Percentiles rank a stretch among this genome's conserved stretches.
Evolutionary conservation across 2,329 filamentous ascomycete genomes (phyloP).

Genomic region (Atkinsonella hypoxylon): DNA sequence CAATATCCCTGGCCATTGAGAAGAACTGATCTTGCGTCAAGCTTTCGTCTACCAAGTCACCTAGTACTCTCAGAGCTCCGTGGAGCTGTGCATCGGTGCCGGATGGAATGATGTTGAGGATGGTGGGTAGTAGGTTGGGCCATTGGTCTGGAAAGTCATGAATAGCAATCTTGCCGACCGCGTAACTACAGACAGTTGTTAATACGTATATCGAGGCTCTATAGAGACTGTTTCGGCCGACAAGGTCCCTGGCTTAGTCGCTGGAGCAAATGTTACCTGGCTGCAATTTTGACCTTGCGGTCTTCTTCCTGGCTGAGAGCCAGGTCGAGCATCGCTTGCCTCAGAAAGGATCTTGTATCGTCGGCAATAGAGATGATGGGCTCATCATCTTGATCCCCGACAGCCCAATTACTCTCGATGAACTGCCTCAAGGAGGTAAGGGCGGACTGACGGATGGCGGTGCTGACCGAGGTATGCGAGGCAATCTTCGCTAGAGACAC

Average conservation of each 20-base stretch:
- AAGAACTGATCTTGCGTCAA: conserved; percentile 95
- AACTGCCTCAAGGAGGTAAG: conserved; percentile 71
- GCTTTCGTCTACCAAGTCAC: conserved; percentile 84
- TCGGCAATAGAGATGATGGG: conserved; percentile 57
- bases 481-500: conserved; percentile 71
- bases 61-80: conserved; percentile 76
- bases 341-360: conserved; percentile 59
- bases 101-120: conserved; percentile 65
- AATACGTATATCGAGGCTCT: background rate
- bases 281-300: conserved; percentile 77
- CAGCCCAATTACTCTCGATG: conserved; percentile 74
- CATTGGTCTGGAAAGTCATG: conserved; percentile 91
- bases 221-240: background rate
- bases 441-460: conserved; percentile 71
- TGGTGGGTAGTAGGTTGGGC: conserved; percentile 73
- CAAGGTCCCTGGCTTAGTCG: background rate
- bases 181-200: conserved; percentile 33
- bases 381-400: conserved; percentile 55
- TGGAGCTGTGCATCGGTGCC: conserved; percentile 74
- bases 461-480: conserved; percentile 58
- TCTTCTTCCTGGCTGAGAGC: conserved; percentile 63
- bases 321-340: conserved; percentile 63
- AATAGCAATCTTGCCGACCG: conserved; percentile 87
- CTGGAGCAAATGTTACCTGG: conserved; percentile 46
- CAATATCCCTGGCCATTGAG: conserved; percentile 70